phyloP scores from a whole-genome alignment of 2,329 filamentous ascomycete genomes.

The Trichoderma lentiforme region DNA sequence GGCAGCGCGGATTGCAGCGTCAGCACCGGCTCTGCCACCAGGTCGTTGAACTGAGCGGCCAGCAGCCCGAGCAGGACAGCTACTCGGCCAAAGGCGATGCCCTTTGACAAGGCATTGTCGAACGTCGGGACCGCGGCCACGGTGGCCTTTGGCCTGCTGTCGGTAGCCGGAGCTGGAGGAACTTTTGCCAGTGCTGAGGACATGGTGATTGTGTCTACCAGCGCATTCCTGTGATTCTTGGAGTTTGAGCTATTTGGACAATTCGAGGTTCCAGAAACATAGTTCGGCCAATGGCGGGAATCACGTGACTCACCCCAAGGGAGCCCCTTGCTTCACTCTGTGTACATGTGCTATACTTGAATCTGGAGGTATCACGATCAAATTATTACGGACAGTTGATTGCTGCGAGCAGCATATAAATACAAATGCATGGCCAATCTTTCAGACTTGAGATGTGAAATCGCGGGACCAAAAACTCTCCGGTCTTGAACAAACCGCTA shows the following conservation, averaged over 20 bases:
- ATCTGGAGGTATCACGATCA: neutral
- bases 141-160: slow-evolving; percentile 28
- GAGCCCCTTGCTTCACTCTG: neutral
- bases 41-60: slow-evolving; percentile 58
- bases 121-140: slow-evolving; percentile 39
- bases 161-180: slow-evolving; percentile 28
- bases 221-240: slow-evolving; percentile 26
- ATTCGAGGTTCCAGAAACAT: neutral
- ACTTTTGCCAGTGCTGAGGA: slow-evolving; percentile 34
- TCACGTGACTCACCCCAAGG: neutral
- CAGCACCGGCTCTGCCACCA: slow-evolving; percentile 67
- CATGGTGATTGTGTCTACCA: slow-evolving; percentile 39
- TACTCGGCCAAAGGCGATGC: slow-evolving; percentile 66
- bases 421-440: neutral
- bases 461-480: neutral
- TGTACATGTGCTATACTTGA: neutral
- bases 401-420: neutral
- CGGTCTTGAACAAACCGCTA: neutral
- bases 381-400: neutral
- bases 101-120: slow-evolving; percentile 37
- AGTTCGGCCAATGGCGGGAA: neutral
- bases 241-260: neutral
- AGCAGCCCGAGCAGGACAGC: slow-evolving; percentile 63
- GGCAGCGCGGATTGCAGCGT: slow-evolving; percentile 61
- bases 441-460: neutral